phyloP scores from a whole-genome alignment of 331 rosid species.

The Cucumis variabilis region DNA sequence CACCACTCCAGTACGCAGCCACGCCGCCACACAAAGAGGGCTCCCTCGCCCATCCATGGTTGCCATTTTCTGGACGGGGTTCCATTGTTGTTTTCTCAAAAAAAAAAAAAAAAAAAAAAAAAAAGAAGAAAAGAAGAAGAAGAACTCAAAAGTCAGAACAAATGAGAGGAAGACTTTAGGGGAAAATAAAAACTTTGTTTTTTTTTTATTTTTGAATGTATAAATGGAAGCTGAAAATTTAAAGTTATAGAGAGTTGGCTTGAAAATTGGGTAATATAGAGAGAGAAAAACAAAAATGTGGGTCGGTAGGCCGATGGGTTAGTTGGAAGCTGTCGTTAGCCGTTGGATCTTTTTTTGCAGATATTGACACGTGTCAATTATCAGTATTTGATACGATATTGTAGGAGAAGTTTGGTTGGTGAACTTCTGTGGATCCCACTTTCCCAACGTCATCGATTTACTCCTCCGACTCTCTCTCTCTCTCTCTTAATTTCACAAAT shows the following conservation, averaged over 20 bases:
- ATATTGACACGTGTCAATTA: background rate
- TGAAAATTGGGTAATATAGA: background rate
- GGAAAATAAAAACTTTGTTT: no score
- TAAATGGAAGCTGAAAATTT: no score
- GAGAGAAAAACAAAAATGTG: background rate
- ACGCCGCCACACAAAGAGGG: constrained; percentile 32
- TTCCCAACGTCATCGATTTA: background rate
- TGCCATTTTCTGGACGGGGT: background rate
- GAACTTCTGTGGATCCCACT: background rate
- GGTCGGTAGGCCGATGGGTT: background rate
- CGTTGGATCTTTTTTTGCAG: background rate
- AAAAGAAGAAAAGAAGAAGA: no score
- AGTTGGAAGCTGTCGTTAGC: background rate
- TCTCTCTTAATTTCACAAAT: no score
- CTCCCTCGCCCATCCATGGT: background rate
- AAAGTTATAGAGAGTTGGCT: background rate
- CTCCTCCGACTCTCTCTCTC: no score
- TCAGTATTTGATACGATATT: background rate
- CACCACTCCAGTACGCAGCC: constrained; percentile 72
- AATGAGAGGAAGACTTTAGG: background rate
- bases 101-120: no score
- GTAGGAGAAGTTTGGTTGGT: background rate
- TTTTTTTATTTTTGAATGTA: no score
- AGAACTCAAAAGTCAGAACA: background rate
- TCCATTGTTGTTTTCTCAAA: background rate